phyloP scores from a whole-genome alignment of 176 grass and related monocot genomes.

The Juncus inflexus region DNA sequence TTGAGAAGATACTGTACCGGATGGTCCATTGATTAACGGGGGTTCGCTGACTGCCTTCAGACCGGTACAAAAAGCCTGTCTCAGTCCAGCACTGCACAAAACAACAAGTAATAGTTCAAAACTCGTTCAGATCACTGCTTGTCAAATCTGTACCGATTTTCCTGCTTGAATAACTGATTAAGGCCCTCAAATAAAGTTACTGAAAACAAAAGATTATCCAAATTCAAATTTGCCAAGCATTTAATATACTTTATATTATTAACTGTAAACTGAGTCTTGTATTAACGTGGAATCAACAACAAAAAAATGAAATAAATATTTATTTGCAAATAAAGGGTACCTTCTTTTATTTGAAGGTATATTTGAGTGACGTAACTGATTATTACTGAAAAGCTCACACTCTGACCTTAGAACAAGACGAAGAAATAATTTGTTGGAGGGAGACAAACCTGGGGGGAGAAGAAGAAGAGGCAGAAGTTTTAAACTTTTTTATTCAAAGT shows the following conservation, averaged over 20 bases:
- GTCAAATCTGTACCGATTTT: slow-evolving; percentile 17
- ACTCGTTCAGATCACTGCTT: slow-evolving; percentile 20
- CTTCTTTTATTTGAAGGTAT: background rate
- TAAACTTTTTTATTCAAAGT: background rate
- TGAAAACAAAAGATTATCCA: no score
- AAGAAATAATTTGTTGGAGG: slow-evolving; percentile 2
- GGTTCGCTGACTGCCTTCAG: slow-evolving; percentile 28
- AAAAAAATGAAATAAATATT: background rate
- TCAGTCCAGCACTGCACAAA: slow-evolving; percentile 25
- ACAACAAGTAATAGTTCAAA: slow-evolving; percentile 10
- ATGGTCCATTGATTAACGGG: slow-evolving; percentile 27
- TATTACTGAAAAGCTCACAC: slow-evolving; percentile 6
- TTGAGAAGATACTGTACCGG: slow-evolving; percentile 28
- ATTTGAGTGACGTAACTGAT: background rate
- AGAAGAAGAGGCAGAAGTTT: background rate
- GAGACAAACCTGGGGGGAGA: background rate
- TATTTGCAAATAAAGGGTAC: background rate
- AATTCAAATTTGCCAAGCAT: no score
- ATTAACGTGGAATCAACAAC: no score
- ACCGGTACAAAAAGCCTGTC: background rate
- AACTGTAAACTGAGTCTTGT: no score
- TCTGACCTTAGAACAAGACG: slow-evolving; percentile 16
- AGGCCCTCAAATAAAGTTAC: no score
- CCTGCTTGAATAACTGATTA: no score
- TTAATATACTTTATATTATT: no score